A percentile compares a stretch with the other conserved stretches of the same genome.
Evolutionary conservation across 2,329 filamentous ascomycete genomes (phyloP).

Genomic region (Exutisphaerella laricina): DNA sequence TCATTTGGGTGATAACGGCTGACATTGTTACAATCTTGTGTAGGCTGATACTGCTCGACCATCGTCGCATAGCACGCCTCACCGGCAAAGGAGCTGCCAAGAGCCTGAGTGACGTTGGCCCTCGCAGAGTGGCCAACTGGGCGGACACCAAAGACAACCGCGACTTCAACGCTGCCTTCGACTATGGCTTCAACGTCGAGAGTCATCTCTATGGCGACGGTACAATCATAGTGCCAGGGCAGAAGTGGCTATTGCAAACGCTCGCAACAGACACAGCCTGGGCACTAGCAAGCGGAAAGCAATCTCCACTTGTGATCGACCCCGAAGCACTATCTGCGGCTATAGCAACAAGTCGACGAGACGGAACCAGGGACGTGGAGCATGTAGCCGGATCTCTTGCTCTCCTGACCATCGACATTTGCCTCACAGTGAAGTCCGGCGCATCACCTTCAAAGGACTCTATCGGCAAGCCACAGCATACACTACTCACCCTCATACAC

Average conservation of each 20-base stretch:
- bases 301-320: constrained; percentile 17
- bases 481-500: too few relatives aligned
- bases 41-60: constrained; percentile 31
- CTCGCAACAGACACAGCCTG: constrained; percentile 28
- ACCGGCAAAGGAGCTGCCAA: constrained; percentile 21
- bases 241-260: constrained; percentile 20
- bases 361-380: constrained; percentile 14
- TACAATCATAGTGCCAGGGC: constrained; percentile 10
- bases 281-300: constrained; percentile 20
- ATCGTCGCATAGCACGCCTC: constrained; percentile 30
- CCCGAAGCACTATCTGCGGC: constrained; percentile 7
- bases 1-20: too few relatives aligned
- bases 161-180: constrained; percentile 33
- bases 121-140: constrained; percentile 28
- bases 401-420: constrained; percentile 14
- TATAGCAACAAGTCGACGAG: neutral
- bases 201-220: constrained; percentile 20
- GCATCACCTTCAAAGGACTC: constrained; percentile 8
- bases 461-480: too few relatives aligned
- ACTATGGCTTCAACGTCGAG: constrained; percentile 31
- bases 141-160: constrained; percentile 28
- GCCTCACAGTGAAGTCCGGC: constrained; percentile 7
- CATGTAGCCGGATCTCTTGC: constrained; percentile 20
- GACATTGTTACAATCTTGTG: too few relatives aligned
- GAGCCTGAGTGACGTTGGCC: constrained; percentile 19